Evolutionary conservation across 2,329 filamentous ascomycete species (phyloP).

Genomic region (Trichothecium roseum): DNA sequence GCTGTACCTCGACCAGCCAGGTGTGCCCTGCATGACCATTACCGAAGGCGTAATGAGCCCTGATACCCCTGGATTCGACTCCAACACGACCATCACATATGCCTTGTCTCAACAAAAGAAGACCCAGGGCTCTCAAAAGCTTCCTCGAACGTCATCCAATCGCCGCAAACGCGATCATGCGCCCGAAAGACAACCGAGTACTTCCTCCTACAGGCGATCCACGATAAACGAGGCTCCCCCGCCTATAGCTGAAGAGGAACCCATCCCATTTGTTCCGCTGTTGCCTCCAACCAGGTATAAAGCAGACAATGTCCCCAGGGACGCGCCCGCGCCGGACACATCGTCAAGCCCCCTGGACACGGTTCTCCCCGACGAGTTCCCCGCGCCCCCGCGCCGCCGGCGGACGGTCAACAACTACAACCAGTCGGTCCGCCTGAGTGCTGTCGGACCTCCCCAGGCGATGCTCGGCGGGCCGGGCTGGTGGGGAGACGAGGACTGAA

Average conservation of each 20-base stretch:
- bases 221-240: too few relatives aligned
- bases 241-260: neutral
- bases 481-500: constrained; percentile 31
- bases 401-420: constrained; percentile 17
- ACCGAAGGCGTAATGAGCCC: constrained; percentile 1
- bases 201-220: too few relatives aligned
- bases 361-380: constrained; percentile 11
- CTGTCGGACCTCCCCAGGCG: constrained; percentile 19
- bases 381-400: constrained; percentile 11
- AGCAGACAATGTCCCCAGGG: constrained; percentile 2
- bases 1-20: constrained; percentile 19
- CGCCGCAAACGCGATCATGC: too few relatives aligned
- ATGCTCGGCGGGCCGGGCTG: constrained; percentile 19
- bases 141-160: too few relatives aligned
- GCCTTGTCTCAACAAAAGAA: too few relatives aligned
- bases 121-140: too few relatives aligned
- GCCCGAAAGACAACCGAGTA: too few relatives aligned
- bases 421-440: constrained; percentile 31
- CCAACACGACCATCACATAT: neutral
- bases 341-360: constrained; percentile 4
- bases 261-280: neutral
- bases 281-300: neutral
- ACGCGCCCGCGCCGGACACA: constrained; percentile 24
- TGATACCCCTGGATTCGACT: neutral
- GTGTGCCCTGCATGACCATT: constrained; percentile 2